phyloP scores from a whole-genome alignment of 805 yeast species.

The Priceomyces fermenticarens region DNA sequence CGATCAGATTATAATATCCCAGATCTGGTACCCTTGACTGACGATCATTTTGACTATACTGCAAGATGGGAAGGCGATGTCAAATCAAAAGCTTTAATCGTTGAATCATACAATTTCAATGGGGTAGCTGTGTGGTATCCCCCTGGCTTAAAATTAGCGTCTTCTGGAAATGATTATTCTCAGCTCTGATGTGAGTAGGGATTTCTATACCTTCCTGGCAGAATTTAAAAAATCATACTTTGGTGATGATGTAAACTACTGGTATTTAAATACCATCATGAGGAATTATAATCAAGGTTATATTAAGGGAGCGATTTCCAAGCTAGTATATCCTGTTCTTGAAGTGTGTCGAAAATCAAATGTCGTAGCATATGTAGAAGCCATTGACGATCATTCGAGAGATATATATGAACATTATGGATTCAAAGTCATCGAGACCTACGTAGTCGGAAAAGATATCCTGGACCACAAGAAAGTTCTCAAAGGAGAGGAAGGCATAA shows the following conservation, averaged over 20 bases:
- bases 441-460: constrained; percentile 1
- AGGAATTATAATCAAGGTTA: constrained; percentile 4
- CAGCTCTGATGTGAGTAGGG: background rate
- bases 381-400: constrained; percentile 7
- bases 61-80: constrained; percentile 1
- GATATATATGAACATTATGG: constrained; percentile 8
- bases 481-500: constrained; percentile 1
- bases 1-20: constrained; percentile 1
- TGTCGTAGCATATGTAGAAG: constrained; percentile 6
- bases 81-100: constrained; percentile 3
- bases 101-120: constrained; percentile 6
- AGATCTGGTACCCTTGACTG: background rate
- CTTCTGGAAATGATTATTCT: background rate
- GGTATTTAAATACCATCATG: constrained; percentile 8
- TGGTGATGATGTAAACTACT: constrained; percentile 3
- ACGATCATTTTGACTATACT: background rate
- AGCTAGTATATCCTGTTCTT: constrained; percentile 4
- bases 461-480: background rate
- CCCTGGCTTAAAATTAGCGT: constrained; percentile 4
- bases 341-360: constrained; percentile 2
- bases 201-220: background rate
- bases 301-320: constrained; percentile 6
- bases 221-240: constrained; percentile 1
- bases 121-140: constrained; percentile 10
- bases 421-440: constrained; percentile 4